Evolutionary conservation across 768 basidiomycete genomes (phyloP), one percentile per base, ranked within the genome.

Genomic region (Pleurotus platypus): DNA sequence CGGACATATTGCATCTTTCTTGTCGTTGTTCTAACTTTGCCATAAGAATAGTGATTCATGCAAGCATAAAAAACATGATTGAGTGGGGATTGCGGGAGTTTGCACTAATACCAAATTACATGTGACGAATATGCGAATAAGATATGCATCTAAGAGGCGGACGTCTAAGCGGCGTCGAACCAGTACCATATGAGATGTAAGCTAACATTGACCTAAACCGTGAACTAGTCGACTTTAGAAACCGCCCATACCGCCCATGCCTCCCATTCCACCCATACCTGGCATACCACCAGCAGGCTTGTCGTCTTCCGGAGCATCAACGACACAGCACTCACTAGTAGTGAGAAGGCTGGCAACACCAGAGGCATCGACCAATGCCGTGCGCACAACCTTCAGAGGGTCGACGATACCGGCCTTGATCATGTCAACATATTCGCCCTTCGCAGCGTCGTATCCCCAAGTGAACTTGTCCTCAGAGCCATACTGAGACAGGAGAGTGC

Each of bases 391-490:
- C 84, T 96, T 96, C 59, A 95, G 77, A 1, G 94, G 95, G 75
- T 98, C 96, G 46, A 98, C 88, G 63, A 98, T 97, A 66, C 96
- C 96, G 26, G 85, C 80, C 71, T 87, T 80, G 75, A 98, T 89
- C 94, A 98, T 94, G 73, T 98, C 92, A 46, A 89, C 85, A 67
- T 92, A 98, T 74, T 95, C 90, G 60, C 92, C 93, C 76, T 88
- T 89, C 66, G 85, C 81, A 22, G 95, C 94, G 62, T 97, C 93
- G 73, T 97, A 97, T 0, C 95, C 91, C 84, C 83, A 86, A 11
- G 77, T 78, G 69, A 93, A 93, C 75, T 93, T 84, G 73, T 94
- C 94, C 24, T 83, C 71, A 15, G 75, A 61, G 6, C 82, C 87
- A 66, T 92, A 90, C 65, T 84, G 73, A 56, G 78, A 75, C 37